Evolutionary conservation across 2,329 filamentous ascomycete genomes (phyloP).

Genomic region (Penicillium sp.): DNA sequence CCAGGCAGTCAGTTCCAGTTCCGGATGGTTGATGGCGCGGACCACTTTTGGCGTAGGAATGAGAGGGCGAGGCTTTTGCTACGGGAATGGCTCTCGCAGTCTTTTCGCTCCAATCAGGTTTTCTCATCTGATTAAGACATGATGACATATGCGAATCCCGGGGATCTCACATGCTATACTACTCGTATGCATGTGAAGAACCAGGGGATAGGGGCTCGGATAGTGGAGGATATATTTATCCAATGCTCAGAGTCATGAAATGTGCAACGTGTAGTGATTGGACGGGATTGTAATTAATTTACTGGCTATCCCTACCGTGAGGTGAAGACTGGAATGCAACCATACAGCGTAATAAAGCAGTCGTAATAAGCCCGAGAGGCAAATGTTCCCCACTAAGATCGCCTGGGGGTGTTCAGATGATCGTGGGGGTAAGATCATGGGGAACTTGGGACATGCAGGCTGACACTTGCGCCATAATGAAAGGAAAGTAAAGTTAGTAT

Average conservation of each 20-base stretch:
- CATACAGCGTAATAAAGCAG: background rate
- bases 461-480: background rate
- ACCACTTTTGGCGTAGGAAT: conserved; percentile 66
- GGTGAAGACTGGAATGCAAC: too few relatives aligned
- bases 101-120: conserved; percentile 8
- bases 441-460: background rate
- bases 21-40: conserved; percentile 55
- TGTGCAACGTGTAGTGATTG: too few relatives aligned
- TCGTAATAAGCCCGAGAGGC: background rate
- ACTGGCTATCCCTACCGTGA: too few relatives aligned
- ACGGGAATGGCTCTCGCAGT: conserved; percentile 41
- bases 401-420: conserved; percentile 17
- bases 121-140: background rate
- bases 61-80: conserved; percentile 48
- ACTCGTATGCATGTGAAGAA: conserved; percentile 10
- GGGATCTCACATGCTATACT: background rate
- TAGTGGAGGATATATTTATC: too few relatives aligned
- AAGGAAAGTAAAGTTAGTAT: background rate
- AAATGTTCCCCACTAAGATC: conserved; percentile 8
- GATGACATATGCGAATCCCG: conserved; percentile 4
- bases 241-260: too few relatives aligned
- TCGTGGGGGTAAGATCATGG: conserved; percentile 17
- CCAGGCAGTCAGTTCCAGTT: conserved; percentile 51
- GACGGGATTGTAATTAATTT: too few relatives aligned
- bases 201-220: background rate